A percentile compares a stretch with the other conserved stretches of the same genome.
Conservation (phyloP, 1,139 yeast genomes). For the Geotrichum restrictum region DNA sequence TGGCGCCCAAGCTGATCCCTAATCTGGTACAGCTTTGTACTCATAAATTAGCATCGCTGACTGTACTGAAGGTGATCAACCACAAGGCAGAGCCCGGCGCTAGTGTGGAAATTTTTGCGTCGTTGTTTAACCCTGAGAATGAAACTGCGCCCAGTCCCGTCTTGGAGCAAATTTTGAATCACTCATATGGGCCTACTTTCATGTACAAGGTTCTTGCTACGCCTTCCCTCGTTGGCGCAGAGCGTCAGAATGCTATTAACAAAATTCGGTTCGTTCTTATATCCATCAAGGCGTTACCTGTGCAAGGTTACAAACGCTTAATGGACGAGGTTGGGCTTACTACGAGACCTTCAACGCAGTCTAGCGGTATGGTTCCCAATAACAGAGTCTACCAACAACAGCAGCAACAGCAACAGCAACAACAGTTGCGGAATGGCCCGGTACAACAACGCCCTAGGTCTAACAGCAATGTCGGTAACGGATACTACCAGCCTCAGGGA, state of each 20-base stretch:
- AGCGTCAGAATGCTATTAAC: constrained; percentile 55
- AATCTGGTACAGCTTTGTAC: constrained; percentile 65
- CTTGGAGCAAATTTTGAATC: constrained; percentile 53
- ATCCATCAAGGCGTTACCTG: constrained; percentile 53
- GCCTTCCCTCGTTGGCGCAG: constrained; percentile 38
- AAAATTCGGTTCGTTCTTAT: constrained; percentile 61
- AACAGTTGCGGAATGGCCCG: background rate
- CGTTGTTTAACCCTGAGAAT: constrained; percentile 47
- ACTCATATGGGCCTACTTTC: constrained; percentile 75
- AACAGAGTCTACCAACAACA: constrained; percentile 3
- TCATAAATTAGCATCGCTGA: constrained; percentile 81
- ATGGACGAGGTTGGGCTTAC: constrained; percentile 87
- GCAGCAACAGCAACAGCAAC: constrained; percentile 1
- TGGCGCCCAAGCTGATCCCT: constrained; percentile 59
- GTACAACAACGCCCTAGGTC: background rate
- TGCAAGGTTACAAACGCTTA: constrained; percentile 76
- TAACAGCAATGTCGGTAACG: background rate
- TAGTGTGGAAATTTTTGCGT: constrained; percentile 57
- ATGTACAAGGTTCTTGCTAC: constrained; percentile 62
- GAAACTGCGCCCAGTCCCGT: constrained; percentile 33
- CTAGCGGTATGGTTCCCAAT: background rate
- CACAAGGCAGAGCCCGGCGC: constrained; percentile 60
- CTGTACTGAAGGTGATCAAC: constrained; percentile 74
- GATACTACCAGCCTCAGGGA: background rate
- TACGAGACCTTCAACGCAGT: constrained; percentile 13